A percentile compares a stretch with the other conserved stretches of the same genome.
phyloP scores from a whole-genome alignment of 257 asterid species.

The Echium plantagineum region DNA sequence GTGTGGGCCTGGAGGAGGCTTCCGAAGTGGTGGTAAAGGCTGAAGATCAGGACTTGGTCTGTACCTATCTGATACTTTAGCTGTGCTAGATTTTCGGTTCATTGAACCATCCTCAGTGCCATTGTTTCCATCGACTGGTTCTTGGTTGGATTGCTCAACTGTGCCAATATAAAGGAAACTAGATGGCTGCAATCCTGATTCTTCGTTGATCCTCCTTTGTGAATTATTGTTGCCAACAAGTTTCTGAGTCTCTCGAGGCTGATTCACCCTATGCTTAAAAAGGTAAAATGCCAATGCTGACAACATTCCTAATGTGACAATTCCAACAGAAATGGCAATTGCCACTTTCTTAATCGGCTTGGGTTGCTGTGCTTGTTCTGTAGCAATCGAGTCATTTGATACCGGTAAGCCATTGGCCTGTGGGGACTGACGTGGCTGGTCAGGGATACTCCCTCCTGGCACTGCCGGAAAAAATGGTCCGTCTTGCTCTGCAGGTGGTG shows the following conservation, averaged over 20 bases:
- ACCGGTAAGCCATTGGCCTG: constrained; percentile 25
- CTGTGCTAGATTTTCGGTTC: constrained; percentile 37
- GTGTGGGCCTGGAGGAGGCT: constrained; percentile 37
- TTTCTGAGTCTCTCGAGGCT: constrained; percentile 29
- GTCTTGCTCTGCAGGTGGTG: constrained; percentile 46
- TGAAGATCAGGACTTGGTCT: constrained; percentile 84
- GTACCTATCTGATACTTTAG: constrained; percentile 45
- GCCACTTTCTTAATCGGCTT: constrained; percentile 40
- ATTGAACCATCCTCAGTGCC: constrained; percentile 31
- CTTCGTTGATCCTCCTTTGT: constrained; percentile 26
- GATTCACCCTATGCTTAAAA: constrained; percentile 27
- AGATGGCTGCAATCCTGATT: constrained; percentile 45
- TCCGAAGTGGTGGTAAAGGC: constrained; percentile 68
- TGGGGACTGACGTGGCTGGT: constrained; percentile 33
- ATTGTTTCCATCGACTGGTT: constrained; percentile 16
- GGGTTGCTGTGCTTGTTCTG: constrained; percentile 13
- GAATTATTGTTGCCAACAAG: constrained; percentile 25
- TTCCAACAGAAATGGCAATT: constrained; percentile 29
- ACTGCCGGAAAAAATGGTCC: constrained; percentile 85
- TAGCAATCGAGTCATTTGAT: constrained; percentile 27
- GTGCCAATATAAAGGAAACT: constrained; percentile 71
- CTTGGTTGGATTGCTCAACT: constrained; percentile 51
- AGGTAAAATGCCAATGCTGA: constrained; percentile 34
- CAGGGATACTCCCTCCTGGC: constrained; percentile 42
- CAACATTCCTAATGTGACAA: constrained; percentile 37